Base-by-base conservation (phyloP, 2,329 filamentous ascomycete species). In the Colletotrichum sansevieriae region DNA sequence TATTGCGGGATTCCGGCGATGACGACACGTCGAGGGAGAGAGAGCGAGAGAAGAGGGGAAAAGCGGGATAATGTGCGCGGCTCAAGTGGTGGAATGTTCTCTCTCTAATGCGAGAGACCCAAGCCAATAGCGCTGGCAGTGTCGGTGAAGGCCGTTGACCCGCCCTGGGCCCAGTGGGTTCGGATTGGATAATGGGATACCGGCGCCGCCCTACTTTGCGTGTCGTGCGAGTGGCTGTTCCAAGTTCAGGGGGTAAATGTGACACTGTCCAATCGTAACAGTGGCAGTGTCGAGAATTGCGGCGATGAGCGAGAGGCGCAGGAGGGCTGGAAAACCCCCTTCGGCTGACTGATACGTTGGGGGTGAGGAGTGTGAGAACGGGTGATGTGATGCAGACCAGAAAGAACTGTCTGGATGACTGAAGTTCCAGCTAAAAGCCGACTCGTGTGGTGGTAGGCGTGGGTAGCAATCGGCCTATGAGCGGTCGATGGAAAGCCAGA, bases 101-200 rank as follows among this genome's bases (percentile, higher is more conserved):
- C 62, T 46, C 29, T 56, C 29, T 56, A 65, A 60, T 33, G 54
- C 47, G 41, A 52, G 58, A 41, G 57, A 44, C 25, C 39, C 61
- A 59, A 54, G 46, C 61, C 39, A 65, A 65, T 66, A 61, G 66
- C 55, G 66, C 55, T 29, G 66, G 47, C 56, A 56, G 66, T 65
- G 66, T 68, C 66, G 66, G 66, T 68, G 62, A 68, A 66, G 66
- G 56, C 62, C 55, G 66, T 68, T 61, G 66, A 68, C 66, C 66
- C 66, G 62, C 62, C 47, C 43, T 56, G 62, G 62, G 41, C 44
- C 62, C 47, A 60, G 55, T 61, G 62, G 33, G 55, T 65, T 56
- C 33, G 49, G 49, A 56, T 66, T 66, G 66, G 62, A 66, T 68
- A 66, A 68, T 66, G 43, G 62, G 51, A 29, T 39, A 66, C 62